Base-by-base conservation (phyloP, 2,329 filamentous ascomycete genomes). In the Domatiomyces catenatus region DNA sequence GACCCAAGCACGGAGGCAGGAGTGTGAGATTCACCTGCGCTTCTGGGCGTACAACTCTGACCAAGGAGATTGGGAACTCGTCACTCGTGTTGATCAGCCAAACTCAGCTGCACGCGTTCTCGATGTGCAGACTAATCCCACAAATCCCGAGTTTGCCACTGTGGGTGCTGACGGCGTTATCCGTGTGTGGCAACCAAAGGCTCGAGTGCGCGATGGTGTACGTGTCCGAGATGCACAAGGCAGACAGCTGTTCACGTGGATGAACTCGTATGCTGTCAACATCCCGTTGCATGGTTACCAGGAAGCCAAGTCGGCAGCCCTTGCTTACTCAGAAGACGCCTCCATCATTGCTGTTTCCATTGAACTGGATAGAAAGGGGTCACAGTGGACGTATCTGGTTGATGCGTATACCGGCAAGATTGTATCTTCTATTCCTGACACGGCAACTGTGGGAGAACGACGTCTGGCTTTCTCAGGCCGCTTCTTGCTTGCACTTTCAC, bases 321-420 rank as follows among this genome's bases (percentile, higher is more conserved):
- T 95, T 42, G 73, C 81, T 20, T 94, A 86, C 63, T 94, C 88
- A 0, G 79, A 86, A 55, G 88, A 94, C 63, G 86, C 86, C 1
- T 93, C 87, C 10, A 78, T 85, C 1, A 70, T 94, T n/a, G 87
- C 86, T 2, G 57, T 50, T 20, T 58, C 48, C 80, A 3, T 50
- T 54, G 15, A 58, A 74, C 28, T 68, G 69, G 26, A 63, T 69
- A 8, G 73, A 77, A 47, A 70, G 76, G 4, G 80, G 81, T n/a
- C 54, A 52, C 4, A 71, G 81, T 15, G 73, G 93, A 8, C 80
- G 20, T 10, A 92, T 60, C 73, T 94, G 49, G 77, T 96, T 56
- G 83, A 95, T 63, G 74, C 84, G 1, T 71, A 76, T 19, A 79
- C 76, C 8, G 86, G 86, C 10, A 70, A 69, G 7, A 71, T 94